A percentile compares a stretch with the other conserved stretches of the same genome.
Evolutionary conservation across 2,329 filamentous ascomycete genomes (phyloP).

Genomic region (Graphilbum sp.): DNA sequence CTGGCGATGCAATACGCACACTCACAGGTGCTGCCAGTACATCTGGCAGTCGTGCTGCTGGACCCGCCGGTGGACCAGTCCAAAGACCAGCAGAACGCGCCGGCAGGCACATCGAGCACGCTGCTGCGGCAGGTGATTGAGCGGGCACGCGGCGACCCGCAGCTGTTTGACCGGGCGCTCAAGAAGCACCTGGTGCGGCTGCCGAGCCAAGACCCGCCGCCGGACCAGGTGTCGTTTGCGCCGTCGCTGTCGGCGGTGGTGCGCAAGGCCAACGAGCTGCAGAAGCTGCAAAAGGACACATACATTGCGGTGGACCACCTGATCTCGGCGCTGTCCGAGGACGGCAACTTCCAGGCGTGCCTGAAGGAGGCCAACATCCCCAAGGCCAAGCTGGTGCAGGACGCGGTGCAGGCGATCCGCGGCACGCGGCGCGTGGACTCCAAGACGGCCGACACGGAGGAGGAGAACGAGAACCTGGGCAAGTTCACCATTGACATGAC

Average conservation of each 20-base stretch:
- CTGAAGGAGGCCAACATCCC: constrained; percentile 81
- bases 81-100: constrained; percentile 68
- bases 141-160: constrained; percentile 80
- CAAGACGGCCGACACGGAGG: constrained; percentile 84
- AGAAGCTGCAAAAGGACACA: constrained; percentile 94
- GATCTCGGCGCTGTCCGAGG: constrained; percentile 71
- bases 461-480: constrained; percentile 86
- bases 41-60: constrained; percentile 71
- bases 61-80: constrained; percentile 60
- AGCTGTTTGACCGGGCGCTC: constrained; percentile 71
- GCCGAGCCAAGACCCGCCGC: constrained; percentile 87
- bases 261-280: constrained; percentile 70
- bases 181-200: constrained; percentile 85
- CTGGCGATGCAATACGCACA: constrained; percentile 84
- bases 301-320: constrained; percentile 92
- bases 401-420: constrained; percentile 79
- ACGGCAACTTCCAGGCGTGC: constrained; percentile 53
- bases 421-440: constrained; percentile 90
- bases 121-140: constrained; percentile 92
- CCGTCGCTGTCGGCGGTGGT: constrained; percentile 71
- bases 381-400: constrained; percentile 77
- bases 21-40: constrained; percentile 76
- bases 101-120: constrained; percentile 47
- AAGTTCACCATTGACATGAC: constrained; percentile 99
- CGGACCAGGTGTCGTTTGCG: constrained; percentile 71